Base-by-base conservation (phyloP, 495 filamentous ascomycete species). In the Aspergillus haitiensis region DNA sequence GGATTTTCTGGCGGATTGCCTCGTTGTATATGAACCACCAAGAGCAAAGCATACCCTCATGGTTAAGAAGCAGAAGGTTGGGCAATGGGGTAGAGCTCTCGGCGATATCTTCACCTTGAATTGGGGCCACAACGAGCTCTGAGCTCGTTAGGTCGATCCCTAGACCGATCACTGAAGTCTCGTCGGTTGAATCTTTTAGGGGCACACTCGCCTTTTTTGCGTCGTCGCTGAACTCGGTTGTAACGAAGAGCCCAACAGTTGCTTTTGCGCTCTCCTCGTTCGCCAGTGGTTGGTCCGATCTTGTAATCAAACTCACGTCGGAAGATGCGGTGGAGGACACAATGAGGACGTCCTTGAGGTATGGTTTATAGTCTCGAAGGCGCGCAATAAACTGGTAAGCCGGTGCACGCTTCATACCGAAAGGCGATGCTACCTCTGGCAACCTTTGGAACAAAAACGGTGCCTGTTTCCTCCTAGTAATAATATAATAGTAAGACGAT, bases 1-100 rank as follows among this genome's bases (percentile, higher is more conserved):
- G 81, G 11, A 84, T 82, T 0, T 85, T 84, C 64, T 86, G 78
- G 50, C 87, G 81, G 55, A 99, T 85, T 2, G 95, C 88, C 32
- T 96, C 92, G 37, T 87, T 83, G 69, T 97, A 97, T 39, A 97
- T 78, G 51, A 97, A 75, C 87, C 92, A 96, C 95, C 95, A 99
- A 16, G 86, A 78, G 21, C 81, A 82, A 7, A 99, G 78, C 9
- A 95, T 77, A 33, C 94, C 94, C 64, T 97, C 91, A 67, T 96
- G 85, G 59, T 94, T 98, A 4, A 99, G 80, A 35, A 93, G 82
- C 78, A 95, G 84, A 12, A 96, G 71, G 3, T 88, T 91, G 2
- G 95, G 95, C n/a, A 97, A 70, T 13, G 95, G 94, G 2, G 87
- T 87, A 3, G 92, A 93, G 40, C 78, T 72, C 54, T 93, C 84